Conservation (phyloP, 208 protist genomes). For the Kentomonas sorsogonicus region DNA sequence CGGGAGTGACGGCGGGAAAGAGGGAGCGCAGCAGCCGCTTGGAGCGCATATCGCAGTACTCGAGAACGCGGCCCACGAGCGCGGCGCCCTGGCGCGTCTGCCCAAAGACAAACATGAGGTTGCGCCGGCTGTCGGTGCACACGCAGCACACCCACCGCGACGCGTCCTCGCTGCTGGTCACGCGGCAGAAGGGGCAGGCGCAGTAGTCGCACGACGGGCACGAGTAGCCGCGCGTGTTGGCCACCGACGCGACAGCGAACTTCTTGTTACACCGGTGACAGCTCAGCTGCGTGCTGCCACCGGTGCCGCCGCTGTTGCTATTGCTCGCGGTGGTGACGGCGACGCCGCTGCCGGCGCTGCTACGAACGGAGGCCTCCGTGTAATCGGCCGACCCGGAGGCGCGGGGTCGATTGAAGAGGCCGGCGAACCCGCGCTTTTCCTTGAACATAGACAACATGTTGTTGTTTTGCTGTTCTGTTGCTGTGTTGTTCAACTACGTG, state of each 20-base stretch:
- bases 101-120: conserved; percentile 64
- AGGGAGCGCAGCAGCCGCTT: conserved; percentile 60
- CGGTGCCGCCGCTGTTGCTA: conserved; percentile 2
- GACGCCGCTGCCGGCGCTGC: neutral
- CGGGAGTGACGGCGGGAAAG: too few relatives aligned
- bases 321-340: neutral
- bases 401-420: conserved; percentile 32
- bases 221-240: conserved; percentile 8
- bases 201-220: conserved; percentile 63
- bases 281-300: conserved; percentile 15
- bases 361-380: neutral
- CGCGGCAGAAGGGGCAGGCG: conserved; percentile 51
- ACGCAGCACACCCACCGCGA: conserved; percentile 51
- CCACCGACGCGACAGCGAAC: conserved; percentile 18
- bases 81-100: conserved; percentile 36
- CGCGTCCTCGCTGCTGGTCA: conserved; percentile 10
- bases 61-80: conserved; percentile 53
- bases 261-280: conserved; percentile 59
- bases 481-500: neutral
- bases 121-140: conserved; percentile 35
- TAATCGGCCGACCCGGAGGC: neutral
- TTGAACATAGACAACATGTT: conserved; percentile 73
- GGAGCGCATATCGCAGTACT: conserved; percentile 60
- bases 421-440: conserved; percentile 55
- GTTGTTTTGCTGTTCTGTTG: neutral